These are phyloP conservation scores for Colletotrichum paranaense DNA, from an alignment of 2,329 filamentous ascomycete genomes.

Conservation along the genomic window DNA sequence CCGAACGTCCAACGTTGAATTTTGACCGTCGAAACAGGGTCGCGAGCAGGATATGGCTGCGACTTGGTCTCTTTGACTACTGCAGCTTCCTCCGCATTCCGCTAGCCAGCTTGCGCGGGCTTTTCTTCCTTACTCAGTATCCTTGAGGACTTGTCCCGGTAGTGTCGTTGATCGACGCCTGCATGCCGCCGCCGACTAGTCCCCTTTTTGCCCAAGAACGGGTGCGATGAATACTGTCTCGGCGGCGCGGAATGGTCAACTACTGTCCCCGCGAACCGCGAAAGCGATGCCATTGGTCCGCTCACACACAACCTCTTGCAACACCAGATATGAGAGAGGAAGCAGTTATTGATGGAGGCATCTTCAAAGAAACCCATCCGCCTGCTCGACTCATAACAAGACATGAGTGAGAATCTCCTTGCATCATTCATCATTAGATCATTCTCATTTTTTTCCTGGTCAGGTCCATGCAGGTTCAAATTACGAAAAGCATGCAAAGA, in stretches of 20 bases:
- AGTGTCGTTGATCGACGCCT: neutral
- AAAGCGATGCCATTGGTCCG: neutral
- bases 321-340: neutral
- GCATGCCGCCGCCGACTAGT: neutral
- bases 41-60: neutral
- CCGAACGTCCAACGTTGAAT: neutral
- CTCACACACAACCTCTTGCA: neutral
- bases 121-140: neutral
- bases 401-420: neutral
- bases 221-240: neutral
- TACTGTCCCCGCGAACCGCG: neutral
- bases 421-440: neutral
- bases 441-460: neutral
- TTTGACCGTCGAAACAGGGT: neutral
- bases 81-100: neutral
- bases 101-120: neutral
- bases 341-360: neutral
- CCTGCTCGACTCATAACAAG: neutral
- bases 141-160: neutral
- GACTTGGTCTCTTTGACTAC: neutral
- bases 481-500: slow-evolving; percentile 1
- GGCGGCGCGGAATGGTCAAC: neutral
- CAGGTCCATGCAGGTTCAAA: slow-evolving; percentile 13
- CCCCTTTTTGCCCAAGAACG: neutral
- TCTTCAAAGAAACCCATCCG: neutral